Conservation (phyloP, 768 basidiomycete genomes). For the Tylopilus cervinicoccineus region DNA sequence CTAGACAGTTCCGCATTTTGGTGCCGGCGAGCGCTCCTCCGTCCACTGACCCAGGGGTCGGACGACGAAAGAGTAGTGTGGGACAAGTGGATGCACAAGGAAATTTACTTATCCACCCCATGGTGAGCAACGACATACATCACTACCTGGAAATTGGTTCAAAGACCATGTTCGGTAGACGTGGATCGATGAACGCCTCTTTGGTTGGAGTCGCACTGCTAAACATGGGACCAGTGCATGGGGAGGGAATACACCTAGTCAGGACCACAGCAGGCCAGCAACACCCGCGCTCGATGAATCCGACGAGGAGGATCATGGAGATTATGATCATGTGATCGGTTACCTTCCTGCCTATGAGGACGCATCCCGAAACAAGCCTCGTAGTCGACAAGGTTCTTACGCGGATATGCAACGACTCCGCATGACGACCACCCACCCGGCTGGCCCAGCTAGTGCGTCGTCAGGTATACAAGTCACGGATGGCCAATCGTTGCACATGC, state of each 20-base stretch:
- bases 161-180: slow-evolving; percentile 37
- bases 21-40: slow-evolving; percentile 81
- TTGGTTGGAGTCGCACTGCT: slow-evolving; percentile 84
- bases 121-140: slow-evolving; percentile 47
- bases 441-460: slow-evolving; percentile 8
- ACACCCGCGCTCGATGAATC: slow-evolving; percentile 78
- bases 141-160: not conserved
- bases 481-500: slow-evolving; percentile 42
- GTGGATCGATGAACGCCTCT: slow-evolving; percentile 92
- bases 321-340: slow-evolving; percentile 86
- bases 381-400: slow-evolving; percentile 69
- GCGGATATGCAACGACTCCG: slow-evolving; percentile 77
- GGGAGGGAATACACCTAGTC: slow-evolving; percentile 54
- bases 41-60: slow-evolving; percentile 69
- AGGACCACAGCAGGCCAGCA: slow-evolving; percentile 57
- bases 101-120: slow-evolving; percentile 81
- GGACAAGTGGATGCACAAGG: slow-evolving; percentile 86
- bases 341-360: slow-evolving; percentile 54
- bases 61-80: slow-evolving; percentile 75
- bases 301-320: slow-evolving; percentile 85
- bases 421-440: slow-evolving; percentile 25
- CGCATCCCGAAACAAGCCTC: slow-evolving; percentile 38
- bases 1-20: slow-evolving; percentile 65
- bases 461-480: slow-evolving; percentile 24
- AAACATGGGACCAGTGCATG: slow-evolving; percentile 83